Evolutionary conservation across 2,329 filamentous ascomycete species (phyloP), one percentile per base, ranked within the genome.

Genomic region (Fusarium sp.): DNA sequence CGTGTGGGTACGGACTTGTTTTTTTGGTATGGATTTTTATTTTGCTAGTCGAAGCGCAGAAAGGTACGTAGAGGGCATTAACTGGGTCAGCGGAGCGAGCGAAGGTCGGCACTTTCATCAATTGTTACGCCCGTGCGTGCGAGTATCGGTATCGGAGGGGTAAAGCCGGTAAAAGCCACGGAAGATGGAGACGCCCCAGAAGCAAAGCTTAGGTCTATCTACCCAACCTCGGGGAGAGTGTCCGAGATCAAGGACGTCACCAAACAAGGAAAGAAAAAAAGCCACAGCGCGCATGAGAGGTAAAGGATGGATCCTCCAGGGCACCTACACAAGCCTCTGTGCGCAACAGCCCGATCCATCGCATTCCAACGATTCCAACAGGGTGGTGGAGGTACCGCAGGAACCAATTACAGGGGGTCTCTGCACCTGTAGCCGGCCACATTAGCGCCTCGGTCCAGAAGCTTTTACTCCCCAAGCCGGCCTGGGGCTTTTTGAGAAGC

Each of bases 391-490:
- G 35, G 59, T 57, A 62, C 35, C 63, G 47, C 70, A 67, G 50
- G 62, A 67, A 42, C 75, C 75, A 77, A 77, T 77, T 77, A 69
- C 69, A 75, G 64, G 62, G 59, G 36, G 40, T 47, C 38, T 57
- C 52, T 56, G 47, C 65, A 68, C 63, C 71, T 74, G 63, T 54
- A 67, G 31, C 54, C 64, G 63, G 59, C 66, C 42, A 76, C 75
- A 65, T 69, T 77, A 77, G 75, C 71, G 75, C 68, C 75, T 77
- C 73, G 64, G 70, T 66, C 65, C 68, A 71, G 63, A 67, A 69
- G 74, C 65, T 29, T 22, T 10, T n/a, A 18, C 25, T 16, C 22
- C 45, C 68, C 54, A 74, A 66, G 60, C 42, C 42, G 42, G 14
- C 60, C 71, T 63, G 59, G 64, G 64, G 67, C 63, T 69, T 75